Conservation (phyloP, 306 rosid genomes). For the Quercus suber region DNA sequence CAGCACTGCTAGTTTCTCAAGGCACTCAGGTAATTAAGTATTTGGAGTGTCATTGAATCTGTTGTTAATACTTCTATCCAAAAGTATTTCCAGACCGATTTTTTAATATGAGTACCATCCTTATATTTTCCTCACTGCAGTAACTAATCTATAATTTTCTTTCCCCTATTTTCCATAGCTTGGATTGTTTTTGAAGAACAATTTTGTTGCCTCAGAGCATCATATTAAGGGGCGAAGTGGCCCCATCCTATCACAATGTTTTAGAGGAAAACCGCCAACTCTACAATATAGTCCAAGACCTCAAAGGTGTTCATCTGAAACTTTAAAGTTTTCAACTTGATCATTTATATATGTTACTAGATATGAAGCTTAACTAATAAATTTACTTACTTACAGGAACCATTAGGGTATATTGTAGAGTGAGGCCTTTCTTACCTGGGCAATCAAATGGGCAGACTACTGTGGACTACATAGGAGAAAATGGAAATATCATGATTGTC, state of each 20-base stretch:
- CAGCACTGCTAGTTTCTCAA: constrained; percentile 84
- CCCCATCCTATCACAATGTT: constrained; percentile 78
- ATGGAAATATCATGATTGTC: constrained; percentile 87
- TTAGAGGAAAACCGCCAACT: constrained; percentile 82
- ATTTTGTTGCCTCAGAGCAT: constrained; percentile 42
- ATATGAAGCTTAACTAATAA: neutral
- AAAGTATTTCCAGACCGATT: neutral
- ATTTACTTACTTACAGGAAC: constrained; percentile 54
- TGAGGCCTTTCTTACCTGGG: constrained; percentile 77
- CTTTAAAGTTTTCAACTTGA: constrained; percentile 9
- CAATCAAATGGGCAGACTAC: constrained; percentile 70
- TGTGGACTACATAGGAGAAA: constrained; percentile 89
- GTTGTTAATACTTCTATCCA: constrained; percentile 3
- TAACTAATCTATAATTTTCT: neutral
- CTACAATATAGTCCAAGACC: constrained; percentile 95
- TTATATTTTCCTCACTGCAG: neutral
- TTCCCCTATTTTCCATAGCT: constrained; percentile 47
- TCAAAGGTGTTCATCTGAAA: constrained; percentile 58
- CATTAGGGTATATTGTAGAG: constrained; percentile 93
- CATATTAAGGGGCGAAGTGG: constrained; percentile 70
- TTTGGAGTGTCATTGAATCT: constrained; percentile 11
- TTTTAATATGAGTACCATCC: neutral
- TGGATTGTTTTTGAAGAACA: constrained; percentile 67
- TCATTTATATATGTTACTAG: neutral
- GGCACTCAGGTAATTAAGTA: constrained; percentile 71